These are phyloP conservation scores for Globisporangium cederbergense DNA, from an alignment of 352 stramenopile genomes.

Conservation along the genomic window DNA sequence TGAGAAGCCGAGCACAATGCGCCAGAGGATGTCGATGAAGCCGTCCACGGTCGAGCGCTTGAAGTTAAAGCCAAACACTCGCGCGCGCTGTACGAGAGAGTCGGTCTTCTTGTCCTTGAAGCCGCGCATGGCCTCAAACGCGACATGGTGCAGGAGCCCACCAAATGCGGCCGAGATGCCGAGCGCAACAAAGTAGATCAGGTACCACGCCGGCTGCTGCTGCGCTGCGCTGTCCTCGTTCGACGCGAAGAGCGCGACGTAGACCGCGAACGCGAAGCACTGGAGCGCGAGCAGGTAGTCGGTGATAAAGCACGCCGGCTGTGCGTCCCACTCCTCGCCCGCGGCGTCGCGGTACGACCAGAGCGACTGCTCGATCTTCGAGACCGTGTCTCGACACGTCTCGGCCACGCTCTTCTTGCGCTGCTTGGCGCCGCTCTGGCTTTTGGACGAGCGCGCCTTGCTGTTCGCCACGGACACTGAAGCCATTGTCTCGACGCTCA, in stretches of 20 bases:
- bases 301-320: constrained; percentile 86
- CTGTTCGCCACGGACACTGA: neutral
- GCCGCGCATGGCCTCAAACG: constrained; percentile 69
- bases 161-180: constrained; percentile 76
- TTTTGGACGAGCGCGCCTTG: constrained; percentile 13
- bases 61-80: constrained; percentile 71
- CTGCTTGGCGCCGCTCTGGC: constrained; percentile 4
- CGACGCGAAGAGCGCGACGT: constrained; percentile 69
- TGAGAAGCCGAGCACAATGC: constrained; percentile 76
- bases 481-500: constrained; percentile 13
- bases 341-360: constrained; percentile 73
- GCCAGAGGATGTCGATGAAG: constrained; percentile 75
- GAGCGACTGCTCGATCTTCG: constrained; percentile 71
- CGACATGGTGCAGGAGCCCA: constrained; percentile 77
- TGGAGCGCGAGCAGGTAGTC: constrained; percentile 83
- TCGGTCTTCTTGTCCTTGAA: constrained; percentile 75
- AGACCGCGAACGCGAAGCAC: constrained; percentile 79
- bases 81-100: constrained; percentile 54
- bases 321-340: constrained; percentile 82
- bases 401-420: constrained; percentile 44
- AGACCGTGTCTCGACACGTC: constrained; percentile 58
- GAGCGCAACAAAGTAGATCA: constrained; percentile 86
- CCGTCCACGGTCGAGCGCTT: constrained; percentile 67
- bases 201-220: constrained; percentile 57
- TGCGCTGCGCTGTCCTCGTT: constrained; percentile 33